These are phyloP conservation scores for Sonneratia alba DNA, from an alignment of 345 rosid species.

Conservation along the genomic window DNA sequence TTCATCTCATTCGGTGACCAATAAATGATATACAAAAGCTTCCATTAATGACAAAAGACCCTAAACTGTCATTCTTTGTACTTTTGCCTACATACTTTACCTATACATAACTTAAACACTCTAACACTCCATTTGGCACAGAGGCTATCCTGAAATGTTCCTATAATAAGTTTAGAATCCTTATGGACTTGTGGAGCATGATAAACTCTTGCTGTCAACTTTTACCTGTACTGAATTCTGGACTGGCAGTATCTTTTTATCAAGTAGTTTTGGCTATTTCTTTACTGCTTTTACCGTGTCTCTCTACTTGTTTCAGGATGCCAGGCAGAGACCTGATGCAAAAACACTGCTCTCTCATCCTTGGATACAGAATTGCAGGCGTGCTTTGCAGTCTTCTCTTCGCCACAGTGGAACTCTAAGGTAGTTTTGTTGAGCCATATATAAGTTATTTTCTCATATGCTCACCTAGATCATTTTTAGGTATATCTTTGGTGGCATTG, in stretches of 20 bases:
- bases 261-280: neutral
- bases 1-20: too few species aligned
- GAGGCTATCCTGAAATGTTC: neutral
- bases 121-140: too few species aligned
- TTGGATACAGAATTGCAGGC: conserved; percentile 87
- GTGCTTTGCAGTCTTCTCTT: conserved; percentile 81
- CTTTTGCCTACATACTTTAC: too few species aligned
- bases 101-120: too few species aligned
- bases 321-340: conserved; percentile 98
- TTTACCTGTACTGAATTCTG: neutral
- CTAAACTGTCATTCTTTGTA: too few species aligned
- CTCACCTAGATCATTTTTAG: too few species aligned
- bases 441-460: neutral
- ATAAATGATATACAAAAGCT: too few species aligned
- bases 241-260: neutral
- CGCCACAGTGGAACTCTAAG: conserved; percentile 74
- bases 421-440: conserved; percentile 20
- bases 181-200: neutral
- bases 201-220: neutral
- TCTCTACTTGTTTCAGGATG: conserved; percentile 48
- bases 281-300: neutral
- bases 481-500: neutral
- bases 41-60: too few species aligned
- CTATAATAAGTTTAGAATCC: neutral
- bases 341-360: conserved; percentile 97